These are phyloP conservation scores for Spizellomyces sp. DNA, from an alignment of 192 early-diverging fungal species.

Conservation along the genomic window DNA sequence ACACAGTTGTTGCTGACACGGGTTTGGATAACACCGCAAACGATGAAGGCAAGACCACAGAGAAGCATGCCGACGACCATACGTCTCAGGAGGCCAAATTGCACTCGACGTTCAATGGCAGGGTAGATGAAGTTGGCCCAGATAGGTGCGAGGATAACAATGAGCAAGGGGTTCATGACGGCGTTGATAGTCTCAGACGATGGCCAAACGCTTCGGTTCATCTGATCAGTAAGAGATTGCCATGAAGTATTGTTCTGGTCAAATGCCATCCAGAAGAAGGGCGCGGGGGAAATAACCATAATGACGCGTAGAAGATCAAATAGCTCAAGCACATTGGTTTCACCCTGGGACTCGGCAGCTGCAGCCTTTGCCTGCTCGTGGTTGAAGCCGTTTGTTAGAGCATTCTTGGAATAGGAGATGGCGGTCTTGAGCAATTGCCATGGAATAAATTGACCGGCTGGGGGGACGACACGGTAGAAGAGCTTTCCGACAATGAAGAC, in stretches of 20 bases:
- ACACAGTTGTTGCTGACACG: conserved; percentile 38
- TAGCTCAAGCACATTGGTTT: conserved; percentile 34
- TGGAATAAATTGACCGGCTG: conserved; percentile 58
- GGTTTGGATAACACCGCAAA: conserved; percentile 37
- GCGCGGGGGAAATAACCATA: conserved; percentile 32
- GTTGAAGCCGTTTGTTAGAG: conserved; percentile 17
- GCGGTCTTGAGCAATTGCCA: conserved; percentile 43
- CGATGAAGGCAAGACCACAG: conserved; percentile 48
- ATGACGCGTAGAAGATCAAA: conserved; percentile 40
- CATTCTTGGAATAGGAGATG: conserved; percentile 7
- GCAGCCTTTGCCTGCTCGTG: conserved; percentile 1
- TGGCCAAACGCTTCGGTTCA: conserved; percentile 31
- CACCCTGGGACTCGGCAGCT: conserved; percentile 12
- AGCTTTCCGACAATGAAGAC: conserved; percentile 54
- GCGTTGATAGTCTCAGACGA: conserved; percentile 34
- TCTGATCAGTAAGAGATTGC: conserved; percentile 38
- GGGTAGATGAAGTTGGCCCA: conserved; percentile 57
- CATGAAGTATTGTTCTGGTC: conserved; percentile 42
- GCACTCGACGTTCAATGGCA: conserved; percentile 43
- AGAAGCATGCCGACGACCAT: conserved; percentile 60
- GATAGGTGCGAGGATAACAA: conserved; percentile 58
- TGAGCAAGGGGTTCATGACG: conserved; percentile 51
- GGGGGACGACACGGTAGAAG: conserved; percentile 66
- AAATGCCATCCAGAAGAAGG: conserved; percentile 49
- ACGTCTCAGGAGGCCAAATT: conserved; percentile 52